These are phyloP conservation scores for Fusarium temperatum DNA, from an alignment of 2,329 filamentous ascomycete genomes.

Conservation along the genomic window DNA sequence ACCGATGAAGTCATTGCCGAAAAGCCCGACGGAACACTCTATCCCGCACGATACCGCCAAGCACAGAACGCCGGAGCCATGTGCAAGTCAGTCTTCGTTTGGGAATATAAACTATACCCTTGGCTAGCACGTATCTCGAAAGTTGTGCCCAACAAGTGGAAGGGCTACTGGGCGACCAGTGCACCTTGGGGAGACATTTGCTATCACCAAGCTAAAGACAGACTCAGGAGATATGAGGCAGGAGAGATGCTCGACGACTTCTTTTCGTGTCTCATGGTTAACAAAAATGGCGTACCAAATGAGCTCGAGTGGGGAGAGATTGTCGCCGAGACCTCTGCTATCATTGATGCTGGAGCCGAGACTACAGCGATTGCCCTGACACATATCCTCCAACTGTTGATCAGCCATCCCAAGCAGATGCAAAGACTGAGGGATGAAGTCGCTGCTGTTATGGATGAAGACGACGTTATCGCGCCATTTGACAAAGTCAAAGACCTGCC, in stretches of 20 bases:
- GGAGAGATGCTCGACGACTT: conserved; percentile 69
- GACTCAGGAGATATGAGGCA: conserved; percentile 22
- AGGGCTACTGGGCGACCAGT: conserved; percentile 31
- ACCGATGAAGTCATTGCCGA: conserved; percentile 55
- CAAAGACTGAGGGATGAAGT: conserved; percentile 55
- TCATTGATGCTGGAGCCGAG: conserved; percentile 61
- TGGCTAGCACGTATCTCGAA: conserved; percentile 57
- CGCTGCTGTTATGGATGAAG: conserved; percentile 52
- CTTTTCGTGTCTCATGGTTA: conserved; percentile 63
- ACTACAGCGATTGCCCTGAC: conserved; percentile 60
- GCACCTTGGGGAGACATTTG: conserved; percentile 52
- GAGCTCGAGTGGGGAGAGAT: conserved; percentile 65
- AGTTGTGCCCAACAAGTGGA: conserved; percentile 54
- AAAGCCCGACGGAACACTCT: conserved; percentile 55
- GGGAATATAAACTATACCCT: conserved; percentile 61
- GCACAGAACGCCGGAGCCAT: conserved; percentile 59
- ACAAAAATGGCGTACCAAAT: conserved; percentile 49
- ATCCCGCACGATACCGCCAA: conserved; percentile 57
- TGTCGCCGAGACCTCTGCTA: conserved; percentile 62
- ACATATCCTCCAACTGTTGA: conserved; percentile 61
- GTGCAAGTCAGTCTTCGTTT: conserved; percentile 59
- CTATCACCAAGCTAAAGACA: conserved; percentile 51
- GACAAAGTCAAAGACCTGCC: conserved; percentile 61
- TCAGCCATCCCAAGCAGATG: conserved; percentile 55
- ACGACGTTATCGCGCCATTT: conserved; percentile 57